These are phyloP conservation scores for Cylindrotheca closterium DNA, from an alignment of 108 stramenopile genomes.

Conservation along the genomic window DNA sequence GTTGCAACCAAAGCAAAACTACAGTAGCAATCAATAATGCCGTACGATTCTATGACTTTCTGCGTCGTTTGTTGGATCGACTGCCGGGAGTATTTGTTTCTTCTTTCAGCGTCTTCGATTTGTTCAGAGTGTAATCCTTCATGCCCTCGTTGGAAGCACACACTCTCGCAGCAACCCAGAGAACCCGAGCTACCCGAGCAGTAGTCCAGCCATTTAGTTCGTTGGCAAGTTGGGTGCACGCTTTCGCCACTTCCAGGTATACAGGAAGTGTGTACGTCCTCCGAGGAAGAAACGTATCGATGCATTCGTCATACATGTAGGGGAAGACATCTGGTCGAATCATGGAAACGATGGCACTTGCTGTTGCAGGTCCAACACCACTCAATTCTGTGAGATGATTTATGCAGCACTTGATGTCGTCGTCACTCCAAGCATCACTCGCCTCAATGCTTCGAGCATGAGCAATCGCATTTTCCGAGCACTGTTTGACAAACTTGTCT, in stretches of 20 bases:
- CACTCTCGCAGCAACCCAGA: slow-evolving; percentile 71
- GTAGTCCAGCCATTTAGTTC: slow-evolving; percentile 53
- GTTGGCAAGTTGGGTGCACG: slow-evolving; percentile 42
- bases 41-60: slow-evolving; percentile 1
- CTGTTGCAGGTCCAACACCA: slow-evolving; percentile 75
- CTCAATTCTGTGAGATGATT: slow-evolving; percentile 44
- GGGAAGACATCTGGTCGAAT: slow-evolving; percentile 56
- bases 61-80: not conserved
- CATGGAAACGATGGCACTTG: slow-evolving; percentile 59
- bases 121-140: too few relatives aligned
- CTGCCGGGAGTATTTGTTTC: not conserved
- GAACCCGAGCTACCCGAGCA: slow-evolving; percentile 49
- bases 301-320: slow-evolving; percentile 87
- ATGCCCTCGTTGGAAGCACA: too few relatives aligned
- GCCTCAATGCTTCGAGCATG: slow-evolving; percentile 12
- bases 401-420: slow-evolving; percentile 27
- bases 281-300: slow-evolving; percentile 66
- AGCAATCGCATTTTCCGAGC: slow-evolving; percentile 36
- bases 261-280: slow-evolving; percentile 62
- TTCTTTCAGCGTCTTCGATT: not conserved
- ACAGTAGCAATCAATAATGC: not conserved
- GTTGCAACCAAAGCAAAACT: too few relatives aligned
- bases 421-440: not conserved
- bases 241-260: slow-evolving; percentile 47
- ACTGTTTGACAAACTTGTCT: slow-evolving; percentile 26